Evolutionary conservation across 768 basidiomycete species (phyloP), one percentile per base, ranked within the genome.

Genomic region (Amyloporia xantha): DNA sequence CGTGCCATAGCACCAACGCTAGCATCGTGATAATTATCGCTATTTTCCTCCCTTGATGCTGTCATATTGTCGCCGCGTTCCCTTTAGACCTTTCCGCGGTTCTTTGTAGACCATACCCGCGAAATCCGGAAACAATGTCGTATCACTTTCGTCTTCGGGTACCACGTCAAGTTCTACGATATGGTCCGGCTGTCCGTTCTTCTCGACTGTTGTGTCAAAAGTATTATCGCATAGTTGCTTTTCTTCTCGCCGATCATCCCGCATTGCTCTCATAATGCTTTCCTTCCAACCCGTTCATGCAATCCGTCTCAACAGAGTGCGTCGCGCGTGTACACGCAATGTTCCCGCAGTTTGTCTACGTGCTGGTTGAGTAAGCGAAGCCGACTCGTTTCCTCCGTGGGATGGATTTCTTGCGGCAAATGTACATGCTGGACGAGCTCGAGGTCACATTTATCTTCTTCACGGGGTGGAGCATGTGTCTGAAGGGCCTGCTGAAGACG

Each of bases 141-240:
- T 50, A 84, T 90, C 0, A 74, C 81, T 26, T 72, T 88, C 43
- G 90, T 98, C n/a, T 78, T 92, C 51, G 94, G 96, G 58, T 88
- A 95, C 58, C 87, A 92, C 61, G 91, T 94, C 64, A 93, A 93
- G 66, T 77, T 98, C 51, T 77, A 87, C 54, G 93, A 97, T 64
- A 68, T 98, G 28, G 79, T 98, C 49, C 93, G 96, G 57, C 78
- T 94, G 41, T 92, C 95, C 7, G 72, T 87, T 44, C 76, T 99
- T 25, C 86, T 96, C 61, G 91, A 95, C 62, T 90, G 91, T 1
- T 97, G 92, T 62, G 87, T 96, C 12, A 78, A 30, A 92, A 91
- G 59, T 91, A 91, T 5, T 86, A 89, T 66, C 97, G 93, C 69
- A 76, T 82, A 46, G 96, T 97, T 62, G 94, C 93, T 0, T 76